Conservation (phyloP, 2,329 filamentous ascomycete species). For the Talaromyces verruculosus region DNA sequence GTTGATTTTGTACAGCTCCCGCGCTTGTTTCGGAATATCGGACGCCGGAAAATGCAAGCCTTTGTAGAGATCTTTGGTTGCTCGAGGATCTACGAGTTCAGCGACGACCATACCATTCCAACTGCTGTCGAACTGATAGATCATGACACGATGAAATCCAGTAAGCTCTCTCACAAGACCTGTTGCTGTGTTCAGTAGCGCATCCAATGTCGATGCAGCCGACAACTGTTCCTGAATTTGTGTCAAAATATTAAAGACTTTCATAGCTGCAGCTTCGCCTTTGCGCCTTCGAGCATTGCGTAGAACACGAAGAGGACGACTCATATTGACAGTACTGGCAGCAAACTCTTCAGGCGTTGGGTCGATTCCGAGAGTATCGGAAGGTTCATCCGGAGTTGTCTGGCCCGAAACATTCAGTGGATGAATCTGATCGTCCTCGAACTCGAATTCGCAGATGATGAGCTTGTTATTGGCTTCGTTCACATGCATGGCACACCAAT, state of each 20-base stretch:
- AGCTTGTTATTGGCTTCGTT: constrained; percentile 66
- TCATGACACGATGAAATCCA: constrained; percentile 88
- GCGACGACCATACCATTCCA: constrained; percentile 88
- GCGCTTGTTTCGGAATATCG: constrained; percentile 80
- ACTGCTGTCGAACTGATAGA: constrained; percentile 81
- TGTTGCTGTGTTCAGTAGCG: constrained; percentile 75
- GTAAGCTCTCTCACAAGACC: constrained; percentile 87
- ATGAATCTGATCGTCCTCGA: constrained; percentile 71
- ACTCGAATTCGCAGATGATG: constrained; percentile 84
- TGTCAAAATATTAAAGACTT: constrained; percentile 88
- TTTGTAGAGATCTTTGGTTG: constrained; percentile 80
- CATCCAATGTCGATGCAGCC: constrained; percentile 67
- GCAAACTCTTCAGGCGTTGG: constrained; percentile 73
- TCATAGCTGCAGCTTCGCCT: constrained; percentile 85
- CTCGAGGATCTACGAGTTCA: constrained; percentile 76
- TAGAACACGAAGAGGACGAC: constrained; percentile 70
- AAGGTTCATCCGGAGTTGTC: constrained; percentile 60
- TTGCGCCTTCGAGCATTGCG: constrained; percentile 71
- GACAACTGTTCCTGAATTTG: constrained; percentile 87
- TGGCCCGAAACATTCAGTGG: constrained; percentile 64
- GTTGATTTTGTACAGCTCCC: constrained; percentile 87
- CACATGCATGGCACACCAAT: constrained; percentile 87
- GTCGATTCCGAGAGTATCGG: constrained; percentile 71
- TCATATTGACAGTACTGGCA: constrained; percentile 71
- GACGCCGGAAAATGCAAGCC: constrained; percentile 85